These are phyloP conservation scores for Daldinia decipiens DNA, from an alignment of 495 filamentous ascomycete genomes.

Conservation along the genomic window DNA sequence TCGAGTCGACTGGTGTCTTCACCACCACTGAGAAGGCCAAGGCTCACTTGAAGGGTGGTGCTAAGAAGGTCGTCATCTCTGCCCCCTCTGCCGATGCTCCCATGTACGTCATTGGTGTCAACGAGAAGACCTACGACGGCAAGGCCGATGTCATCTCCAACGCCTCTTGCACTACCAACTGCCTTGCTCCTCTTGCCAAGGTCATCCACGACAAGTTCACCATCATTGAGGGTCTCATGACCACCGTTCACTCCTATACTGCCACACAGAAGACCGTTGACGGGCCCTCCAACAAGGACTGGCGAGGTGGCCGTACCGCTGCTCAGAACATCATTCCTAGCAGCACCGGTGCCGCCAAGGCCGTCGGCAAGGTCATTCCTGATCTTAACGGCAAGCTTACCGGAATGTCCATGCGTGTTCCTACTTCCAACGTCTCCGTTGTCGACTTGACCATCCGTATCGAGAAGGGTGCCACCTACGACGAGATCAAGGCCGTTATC, in stretches of 20 bases:
- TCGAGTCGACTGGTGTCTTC: conserved; percentile 99
- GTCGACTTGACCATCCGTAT: conserved; percentile 95
- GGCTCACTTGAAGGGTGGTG: conserved; percentile 96
- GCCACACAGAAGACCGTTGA: conserved; percentile 99
- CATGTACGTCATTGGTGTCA: conserved; percentile 99
- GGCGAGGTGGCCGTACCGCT: conserved; percentile 97
- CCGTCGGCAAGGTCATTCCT: conserved; percentile 99
- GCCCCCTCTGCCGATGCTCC: conserved; percentile 98
- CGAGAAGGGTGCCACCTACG: conserved; percentile 90
- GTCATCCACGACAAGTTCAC: conserved; percentile 97
- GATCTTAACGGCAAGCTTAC: conserved; percentile 98
- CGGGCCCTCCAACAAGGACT: conserved; percentile 97
- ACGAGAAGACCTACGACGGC: conserved; percentile 89
- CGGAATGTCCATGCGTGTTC: conserved; percentile 99
- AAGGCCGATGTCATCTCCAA: conserved; percentile 95
- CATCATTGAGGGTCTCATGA: conserved; percentile 99
- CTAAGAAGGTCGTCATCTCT: conserved; percentile 99
- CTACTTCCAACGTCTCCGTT: conserved; percentile 98
- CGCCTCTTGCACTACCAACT: conserved; percentile 99
- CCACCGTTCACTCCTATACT: conserved; percentile 99
- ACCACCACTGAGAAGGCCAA: conserved; percentile 96
- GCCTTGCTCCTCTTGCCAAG: conserved; percentile 98
- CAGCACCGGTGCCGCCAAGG: conserved; percentile 99
- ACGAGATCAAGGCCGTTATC: conserved; percentile 90
- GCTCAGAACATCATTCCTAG: conserved; percentile 99